A percentile compares a stretch with the other conserved stretches of the same genome.
phyloP scores from a whole-genome alignment of 2,329 filamentous ascomycete species.

The Remersonia thermophila region DNA sequence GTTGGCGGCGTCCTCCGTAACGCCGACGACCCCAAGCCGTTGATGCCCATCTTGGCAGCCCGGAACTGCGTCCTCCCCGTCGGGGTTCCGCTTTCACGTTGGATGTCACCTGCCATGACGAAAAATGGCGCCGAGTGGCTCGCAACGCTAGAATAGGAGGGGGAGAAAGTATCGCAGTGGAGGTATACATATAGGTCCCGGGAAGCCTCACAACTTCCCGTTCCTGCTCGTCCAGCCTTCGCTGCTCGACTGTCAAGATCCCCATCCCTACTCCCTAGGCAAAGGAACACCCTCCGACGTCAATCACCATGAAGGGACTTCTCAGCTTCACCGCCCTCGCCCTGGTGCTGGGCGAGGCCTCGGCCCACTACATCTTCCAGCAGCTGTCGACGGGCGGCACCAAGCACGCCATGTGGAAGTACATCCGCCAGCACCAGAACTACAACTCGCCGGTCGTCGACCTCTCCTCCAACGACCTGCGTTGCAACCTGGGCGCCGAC shows the following conservation, averaged over 20 bases:
- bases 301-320: conserved; percentile 16
- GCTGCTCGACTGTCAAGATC: not conserved
- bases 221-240: not conserved
- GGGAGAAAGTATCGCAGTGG: too few relatives aligned
- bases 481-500: conserved; percentile 29
- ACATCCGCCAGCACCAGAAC: conserved; percentile 36
- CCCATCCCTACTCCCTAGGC: not conserved
- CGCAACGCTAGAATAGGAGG: too few relatives aligned
- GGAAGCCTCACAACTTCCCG: too few relatives aligned
- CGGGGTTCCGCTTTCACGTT: not conserved
- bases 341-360: conserved; percentile 23
- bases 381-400: conserved; percentile 23
- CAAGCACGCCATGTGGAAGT: conserved; percentile 24
- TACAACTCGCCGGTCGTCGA: conserved; percentile 35
- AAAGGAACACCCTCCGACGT: too few relatives aligned
- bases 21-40: too few relatives aligned
- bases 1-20: too few relatives aligned
- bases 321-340: conserved; percentile 14
- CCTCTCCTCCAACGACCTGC: conserved; percentile 27
- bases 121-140: too few relatives aligned
- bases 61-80: too few relatives aligned
- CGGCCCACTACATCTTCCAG: conserved; percentile 32
- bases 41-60: too few relatives aligned
- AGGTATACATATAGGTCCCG: too few relatives aligned
- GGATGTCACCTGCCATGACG: not conserved